phyloP scores from a whole-genome alignment of 2,329 filamentous ascomycete genomes.

The Lachnellula willkommii region DNA sequence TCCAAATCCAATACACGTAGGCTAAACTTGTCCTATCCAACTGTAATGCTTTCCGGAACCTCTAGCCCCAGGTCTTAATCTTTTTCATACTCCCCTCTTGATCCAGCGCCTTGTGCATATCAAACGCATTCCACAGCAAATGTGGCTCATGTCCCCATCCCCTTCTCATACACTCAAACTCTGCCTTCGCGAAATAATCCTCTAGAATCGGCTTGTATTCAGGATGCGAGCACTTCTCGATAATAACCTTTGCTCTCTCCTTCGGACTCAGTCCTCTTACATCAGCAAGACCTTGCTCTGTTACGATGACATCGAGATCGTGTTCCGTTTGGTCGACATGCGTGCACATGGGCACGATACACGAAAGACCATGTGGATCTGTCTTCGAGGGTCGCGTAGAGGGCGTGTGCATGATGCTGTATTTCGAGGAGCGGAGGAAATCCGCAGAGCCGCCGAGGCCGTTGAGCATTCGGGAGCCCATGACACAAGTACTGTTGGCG shows the following conservation, averaged over 20 bases:
- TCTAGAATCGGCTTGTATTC: constrained; percentile 76
- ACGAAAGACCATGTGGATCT: constrained; percentile 74
- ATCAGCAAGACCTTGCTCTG: constrained; percentile 70
- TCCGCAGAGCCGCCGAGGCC: constrained; percentile 77
- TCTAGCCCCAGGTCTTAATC: constrained; percentile 31
- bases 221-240: constrained; percentile 80
- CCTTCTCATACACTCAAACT: constrained; percentile 78
- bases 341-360: constrained; percentile 91
- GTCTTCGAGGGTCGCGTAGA: constrained; percentile 74
- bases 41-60: not conserved
- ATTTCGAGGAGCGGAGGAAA: constrained; percentile 73
- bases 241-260: constrained; percentile 78
- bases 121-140: constrained; percentile 77
- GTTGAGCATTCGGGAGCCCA: constrained; percentile 84
- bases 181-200: constrained; percentile 80
- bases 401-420: constrained; percentile 92
- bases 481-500: constrained; percentile 85
- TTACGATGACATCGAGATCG: constrained; percentile 85
- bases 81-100: constrained; percentile 76
- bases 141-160: constrained; percentile 90
- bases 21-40: not conserved
- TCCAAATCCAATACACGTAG: not conserved
- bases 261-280: constrained; percentile 74
- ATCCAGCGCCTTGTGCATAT: constrained; percentile 78
- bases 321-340: constrained; percentile 92